A percentile compares a stretch with the other conserved stretches of the same genome.
These are phyloP conservation scores for Paxillus rubicundulus DNA, from an alignment of 768 basidiomycete genomes.

Conservation along the genomic window DNA sequence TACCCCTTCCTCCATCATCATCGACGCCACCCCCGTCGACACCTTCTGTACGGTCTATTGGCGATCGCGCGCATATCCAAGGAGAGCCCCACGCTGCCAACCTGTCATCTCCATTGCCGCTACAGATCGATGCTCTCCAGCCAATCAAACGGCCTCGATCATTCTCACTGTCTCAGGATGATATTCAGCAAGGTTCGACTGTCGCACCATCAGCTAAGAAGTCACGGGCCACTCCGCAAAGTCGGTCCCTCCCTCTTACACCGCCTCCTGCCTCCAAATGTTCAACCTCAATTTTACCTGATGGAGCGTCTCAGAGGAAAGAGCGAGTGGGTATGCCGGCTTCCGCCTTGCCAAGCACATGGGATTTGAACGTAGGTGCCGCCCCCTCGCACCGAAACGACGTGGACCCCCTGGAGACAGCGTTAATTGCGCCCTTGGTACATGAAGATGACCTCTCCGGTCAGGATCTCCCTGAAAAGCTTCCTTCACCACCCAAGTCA, in stretches of 20 bases:
- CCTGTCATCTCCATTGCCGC: conserved; percentile 11
- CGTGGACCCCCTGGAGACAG: not conserved
- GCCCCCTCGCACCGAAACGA: not conserved
- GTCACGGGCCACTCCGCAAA: conserved; percentile 12
- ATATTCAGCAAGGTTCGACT: conserved; percentile 8
- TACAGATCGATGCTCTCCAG: conserved; percentile 12
- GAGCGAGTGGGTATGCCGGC: not conserved
- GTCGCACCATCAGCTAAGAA: conserved; percentile 26
- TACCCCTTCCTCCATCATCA: conserved; percentile 22
- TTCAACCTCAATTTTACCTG: conserved; percentile 3
- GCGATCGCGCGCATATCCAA: conserved; percentile 9
- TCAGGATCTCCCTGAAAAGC: conserved; percentile 5
- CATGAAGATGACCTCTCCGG: not conserved
- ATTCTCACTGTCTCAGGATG: conserved; percentile 29
- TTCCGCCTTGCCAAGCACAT: conserved; percentile 3
- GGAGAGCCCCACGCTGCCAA: conserved; percentile 8
- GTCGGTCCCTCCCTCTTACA: not conserved
- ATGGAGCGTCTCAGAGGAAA: conserved; percentile 4
- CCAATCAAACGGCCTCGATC: conserved; percentile 30
- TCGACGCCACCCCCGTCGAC: conserved; percentile 27
- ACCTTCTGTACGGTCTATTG: conserved; percentile 16
- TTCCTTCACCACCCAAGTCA: conserved; percentile 32
- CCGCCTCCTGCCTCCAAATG: not conserved
- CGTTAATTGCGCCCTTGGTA: not conserved
- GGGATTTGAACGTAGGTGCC: not conserved